These are phyloP conservation scores for Russula sp. DNA, from an alignment of 768 basidiomycete species.

Conservation along the genomic window DNA sequence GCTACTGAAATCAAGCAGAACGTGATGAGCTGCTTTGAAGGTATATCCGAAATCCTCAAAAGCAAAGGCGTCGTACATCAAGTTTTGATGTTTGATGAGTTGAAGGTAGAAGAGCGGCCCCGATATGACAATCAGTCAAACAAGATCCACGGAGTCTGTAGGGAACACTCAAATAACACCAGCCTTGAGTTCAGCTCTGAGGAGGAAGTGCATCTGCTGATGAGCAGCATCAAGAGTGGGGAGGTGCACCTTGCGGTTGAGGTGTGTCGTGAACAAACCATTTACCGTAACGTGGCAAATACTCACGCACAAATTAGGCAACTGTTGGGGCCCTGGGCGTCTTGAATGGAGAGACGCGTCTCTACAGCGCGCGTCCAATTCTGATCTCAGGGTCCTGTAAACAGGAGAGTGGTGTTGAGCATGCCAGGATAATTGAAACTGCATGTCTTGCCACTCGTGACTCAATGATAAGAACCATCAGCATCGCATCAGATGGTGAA, in stretches of 20 bases:
- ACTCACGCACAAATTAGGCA: not conserved
- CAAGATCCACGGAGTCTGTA: constrained; percentile 1
- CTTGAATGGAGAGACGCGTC: not conserved
- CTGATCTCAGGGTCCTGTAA: constrained; percentile 3
- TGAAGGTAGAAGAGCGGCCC: not conserved
- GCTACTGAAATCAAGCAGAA: not conserved
- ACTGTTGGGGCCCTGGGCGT: not conserved
- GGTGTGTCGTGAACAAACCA: not conserved
- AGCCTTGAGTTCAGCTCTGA: not conserved
- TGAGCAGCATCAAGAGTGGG: not conserved
- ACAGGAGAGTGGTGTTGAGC: not conserved
- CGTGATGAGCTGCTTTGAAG: not conserved
- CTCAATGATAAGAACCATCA: too few species aligned
- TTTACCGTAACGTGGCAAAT: too few species aligned
- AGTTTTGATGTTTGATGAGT: constrained; percentile 2
- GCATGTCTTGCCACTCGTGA: not conserved
- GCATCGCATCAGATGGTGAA: not conserved
- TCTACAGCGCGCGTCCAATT: not conserved
- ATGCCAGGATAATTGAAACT: not conserved
- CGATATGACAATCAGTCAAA: constrained; percentile 2
- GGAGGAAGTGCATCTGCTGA: not conserved
- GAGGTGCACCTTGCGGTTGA: not conserved
- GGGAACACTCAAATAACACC: not conserved
- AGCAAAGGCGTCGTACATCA: not conserved
- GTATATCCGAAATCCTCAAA: not conserved